A percentile compares a stretch with the other conserved stretches of the same genome.
Evolutionary conservation across 306 rosid genomes (phyloP).

Genomic region (Malus asiatica): DNA sequence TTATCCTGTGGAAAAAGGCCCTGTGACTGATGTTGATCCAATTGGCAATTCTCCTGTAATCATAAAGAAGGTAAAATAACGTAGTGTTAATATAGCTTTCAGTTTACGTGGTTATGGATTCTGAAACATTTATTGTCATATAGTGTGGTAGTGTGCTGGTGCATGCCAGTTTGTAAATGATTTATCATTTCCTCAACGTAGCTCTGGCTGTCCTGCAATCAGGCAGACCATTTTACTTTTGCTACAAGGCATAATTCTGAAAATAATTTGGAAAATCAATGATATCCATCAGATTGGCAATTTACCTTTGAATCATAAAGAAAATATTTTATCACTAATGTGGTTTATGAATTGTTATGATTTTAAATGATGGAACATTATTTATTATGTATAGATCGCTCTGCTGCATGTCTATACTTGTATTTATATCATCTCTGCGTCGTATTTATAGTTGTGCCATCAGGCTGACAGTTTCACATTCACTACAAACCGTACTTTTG

Average conservation of each 20-base stretch:
- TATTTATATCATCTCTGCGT: background rate
- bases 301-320: slow-evolving; percentile 66
- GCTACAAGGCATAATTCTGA: slow-evolving; percentile 32
- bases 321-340: slow-evolving; percentile 12
- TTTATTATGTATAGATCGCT: background rate
- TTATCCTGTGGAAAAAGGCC: slow-evolving; percentile 72
- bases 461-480: background rate
- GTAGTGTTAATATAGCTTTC: background rate
- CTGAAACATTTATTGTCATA: background rate
- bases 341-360: background rate
- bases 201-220: slow-evolving; percentile 19
- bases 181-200: background rate
- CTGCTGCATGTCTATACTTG: background rate
- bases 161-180: background rate
- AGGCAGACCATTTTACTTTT: slow-evolving; percentile 63
- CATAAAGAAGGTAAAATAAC: slow-evolving; percentile 59
- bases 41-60: slow-evolving; percentile 96
- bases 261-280: slow-evolving; percentile 56
- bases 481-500: background rate
- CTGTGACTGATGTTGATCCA: slow-evolving; percentile 77
- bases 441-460: background rate
- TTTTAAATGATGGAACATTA: background rate
- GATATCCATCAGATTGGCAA: slow-evolving; percentile 77
- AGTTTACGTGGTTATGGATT: background rate
- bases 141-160: background rate